phyloP scores from a whole-genome alignment of 23 red algal species.

The Cyanidiococcus yangmingshanensis region DNA sequence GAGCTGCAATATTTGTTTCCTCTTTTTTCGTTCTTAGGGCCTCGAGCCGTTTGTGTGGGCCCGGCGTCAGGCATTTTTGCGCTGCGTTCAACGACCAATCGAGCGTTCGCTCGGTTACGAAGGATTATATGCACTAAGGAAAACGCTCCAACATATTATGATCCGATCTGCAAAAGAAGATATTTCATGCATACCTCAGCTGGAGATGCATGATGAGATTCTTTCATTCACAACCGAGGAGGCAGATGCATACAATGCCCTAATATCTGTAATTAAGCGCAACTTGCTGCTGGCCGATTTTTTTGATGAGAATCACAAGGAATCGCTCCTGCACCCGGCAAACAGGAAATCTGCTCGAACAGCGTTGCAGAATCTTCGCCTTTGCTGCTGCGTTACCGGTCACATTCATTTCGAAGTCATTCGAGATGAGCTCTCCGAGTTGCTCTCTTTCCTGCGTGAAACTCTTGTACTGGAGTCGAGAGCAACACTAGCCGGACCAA shows the following conservation, averaged over 20 bases:
- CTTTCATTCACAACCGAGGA: conserved; percentile 14
- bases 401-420: conserved; percentile 26
- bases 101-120: conserved; percentile 7
- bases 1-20: conserved; percentile 60
- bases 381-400: conserved; percentile 41
- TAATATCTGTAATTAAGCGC: conserved; percentile 22
- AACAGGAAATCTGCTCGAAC: conserved; percentile 13
- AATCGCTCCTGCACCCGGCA: conserved; percentile 37
- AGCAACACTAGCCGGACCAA: too few relatives aligned
- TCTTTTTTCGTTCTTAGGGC: conserved; percentile 56
- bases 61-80: conserved; percentile 32
- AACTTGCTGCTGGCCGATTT: conserved; percentile 44
- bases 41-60: conserved; percentile 49
- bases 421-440: conserved; percentile 18
- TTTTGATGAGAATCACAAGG: conserved; percentile 26
- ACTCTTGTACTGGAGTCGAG: too few relatives aligned
- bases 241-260: conserved; percentile 28
- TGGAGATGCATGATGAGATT: neutral
- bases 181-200: conserved; percentile 25
- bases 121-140: neutral
- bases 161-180: conserved; percentile 34
- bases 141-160: conserved; percentile 22
- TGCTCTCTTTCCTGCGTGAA: too few relatives aligned
- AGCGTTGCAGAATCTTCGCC: conserved; percentile 28
- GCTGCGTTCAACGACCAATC: conserved; percentile 56